Evolutionary conservation across 2,329 filamentous ascomycete genomes (phyloP), one percentile per base, ranked within the genome.

Genomic region (Ophiosphaerella herpotricha): DNA sequence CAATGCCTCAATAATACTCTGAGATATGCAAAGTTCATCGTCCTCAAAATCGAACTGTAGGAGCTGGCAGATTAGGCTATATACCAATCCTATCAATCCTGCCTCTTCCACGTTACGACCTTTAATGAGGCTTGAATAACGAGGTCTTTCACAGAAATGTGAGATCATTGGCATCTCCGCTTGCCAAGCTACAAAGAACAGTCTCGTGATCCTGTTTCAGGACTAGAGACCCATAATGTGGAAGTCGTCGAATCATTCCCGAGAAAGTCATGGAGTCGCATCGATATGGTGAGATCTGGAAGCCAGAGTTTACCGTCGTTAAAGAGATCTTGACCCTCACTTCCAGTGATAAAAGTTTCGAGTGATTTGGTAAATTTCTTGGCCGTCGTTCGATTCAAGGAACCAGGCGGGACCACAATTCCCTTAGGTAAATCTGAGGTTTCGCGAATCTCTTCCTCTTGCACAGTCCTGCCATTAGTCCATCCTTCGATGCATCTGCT

Each of bases 61-160:
- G 6, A 61, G 53, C 23, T 59, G 58, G 14, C 24, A 36, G 16
- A 60, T 49, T 2, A 59, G 52, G 32, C 48, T 53, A 36, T 59
- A 59, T 7, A 59, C 48, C 5, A 58, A 38, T n/a, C 58, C 54
- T 9, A 58, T 50, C 31, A 61, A 7, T 7, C 58, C 56, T 3
- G 44, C 42, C 16, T 54, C 12, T 33, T 58, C 58, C 1, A 53
- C 18, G 1, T 14, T 38, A 8, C 43, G 39, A 12, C 21, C 37
- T 7, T 40, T 18, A 9, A 45, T 5, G 1, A 52, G 4, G 14
- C 18, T 37, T 26, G 32, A 31, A 39, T 39, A 42, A 7, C 43
- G 37, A n/a, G 50, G 48, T 26, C 52, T 48, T 24, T 40, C 36
- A 14, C 52, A 58, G 39, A 60, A 60, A 38, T 60, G 55, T 3